phyloP scores from a whole-genome alignment of 805 yeast species.

The Yarrowia divulgata region DNA sequence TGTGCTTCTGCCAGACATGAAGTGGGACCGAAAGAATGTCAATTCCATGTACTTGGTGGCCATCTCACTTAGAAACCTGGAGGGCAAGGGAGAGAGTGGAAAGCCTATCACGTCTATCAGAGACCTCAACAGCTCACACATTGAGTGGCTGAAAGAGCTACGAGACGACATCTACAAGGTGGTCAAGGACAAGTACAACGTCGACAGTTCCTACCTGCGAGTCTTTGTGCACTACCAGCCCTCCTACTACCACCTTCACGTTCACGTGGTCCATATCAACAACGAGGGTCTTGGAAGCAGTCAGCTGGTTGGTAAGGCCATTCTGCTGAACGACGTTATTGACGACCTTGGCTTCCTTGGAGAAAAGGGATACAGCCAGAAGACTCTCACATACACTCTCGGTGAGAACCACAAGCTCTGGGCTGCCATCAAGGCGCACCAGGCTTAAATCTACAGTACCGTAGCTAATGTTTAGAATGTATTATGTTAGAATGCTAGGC shows the following conservation, averaged over 20 bases:
- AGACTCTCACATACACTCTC: conserved; percentile 68
- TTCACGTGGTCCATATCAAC: conserved; percentile 80
- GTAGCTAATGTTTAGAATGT: conserved; percentile 1
- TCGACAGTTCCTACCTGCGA: conserved; percentile 66
- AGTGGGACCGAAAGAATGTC: conserved; percentile 83
- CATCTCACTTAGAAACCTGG: conserved; percentile 64
- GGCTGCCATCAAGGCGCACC: conserved; percentile 47
- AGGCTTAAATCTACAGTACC: background rate
- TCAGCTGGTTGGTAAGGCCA: conserved; percentile 72
- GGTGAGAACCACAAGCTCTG: conserved; percentile 84
- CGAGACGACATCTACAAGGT: conserved; percentile 56
- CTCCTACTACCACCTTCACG: conserved; percentile 92
- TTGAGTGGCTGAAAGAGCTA: conserved; percentile 63
- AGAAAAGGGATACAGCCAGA: conserved; percentile 62
- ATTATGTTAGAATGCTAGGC: conserved; percentile 38
- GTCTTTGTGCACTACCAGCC: conserved; percentile 92
- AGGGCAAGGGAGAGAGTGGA: conserved; percentile 50
- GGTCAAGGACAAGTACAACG: conserved; percentile 58
- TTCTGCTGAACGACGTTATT: conserved; percentile 79
- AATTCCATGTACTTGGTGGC: conserved; percentile 79
- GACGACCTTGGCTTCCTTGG: conserved; percentile 67
- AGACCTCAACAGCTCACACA: conserved; percentile 69
- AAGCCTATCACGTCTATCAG: conserved; percentile 68
- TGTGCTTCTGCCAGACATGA: conserved; percentile 90
- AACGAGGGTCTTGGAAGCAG: conserved; percentile 65